Evolutionary conservation across 805 yeast genomes (phyloP).

Genomic region (Kodamaea nitidulidarum): DNA sequence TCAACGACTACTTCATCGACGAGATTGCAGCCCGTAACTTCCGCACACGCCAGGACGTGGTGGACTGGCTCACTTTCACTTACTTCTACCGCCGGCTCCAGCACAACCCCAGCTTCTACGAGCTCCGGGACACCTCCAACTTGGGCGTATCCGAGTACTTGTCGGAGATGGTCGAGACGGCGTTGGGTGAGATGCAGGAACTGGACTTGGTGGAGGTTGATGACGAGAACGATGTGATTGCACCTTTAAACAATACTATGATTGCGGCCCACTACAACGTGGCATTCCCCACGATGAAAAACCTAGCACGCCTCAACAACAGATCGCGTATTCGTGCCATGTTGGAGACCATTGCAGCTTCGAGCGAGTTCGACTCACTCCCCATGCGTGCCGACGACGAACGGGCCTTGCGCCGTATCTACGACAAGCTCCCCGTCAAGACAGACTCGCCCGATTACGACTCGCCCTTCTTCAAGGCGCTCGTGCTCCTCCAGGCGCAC

Average conservation of each 20-base stretch:
- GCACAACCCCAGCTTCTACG: constrained; percentile 85
- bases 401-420: constrained; percentile 42
- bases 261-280: constrained; percentile 72
- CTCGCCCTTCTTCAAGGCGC: constrained; percentile 65
- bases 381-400: constrained; percentile 64
- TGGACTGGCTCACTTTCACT: constrained; percentile 86
- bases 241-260: constrained; percentile 66
- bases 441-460: constrained; percentile 34
- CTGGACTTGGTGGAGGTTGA: constrained; percentile 56
- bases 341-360: constrained; percentile 60
- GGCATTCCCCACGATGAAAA: constrained; percentile 62
- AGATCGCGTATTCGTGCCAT: constrained; percentile 58
- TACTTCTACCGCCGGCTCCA: constrained; percentile 78
- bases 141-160: constrained; percentile 74
- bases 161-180: constrained; percentile 76
- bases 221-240: constrained; percentile 37
- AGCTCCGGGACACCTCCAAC: constrained; percentile 59
- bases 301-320: constrained; percentile 50
- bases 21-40: constrained; percentile 71
- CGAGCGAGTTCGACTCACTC: constrained; percentile 66
- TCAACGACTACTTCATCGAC: constrained; percentile 66
- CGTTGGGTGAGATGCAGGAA: constrained; percentile 58
- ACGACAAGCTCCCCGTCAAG: constrained; percentile 63
- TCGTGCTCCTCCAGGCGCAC: constrained; percentile 76
- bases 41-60: constrained; percentile 71